Base-by-base conservation (phyloP, 2,329 filamentous ascomycete species). In the Penicillium sp. region DNA sequence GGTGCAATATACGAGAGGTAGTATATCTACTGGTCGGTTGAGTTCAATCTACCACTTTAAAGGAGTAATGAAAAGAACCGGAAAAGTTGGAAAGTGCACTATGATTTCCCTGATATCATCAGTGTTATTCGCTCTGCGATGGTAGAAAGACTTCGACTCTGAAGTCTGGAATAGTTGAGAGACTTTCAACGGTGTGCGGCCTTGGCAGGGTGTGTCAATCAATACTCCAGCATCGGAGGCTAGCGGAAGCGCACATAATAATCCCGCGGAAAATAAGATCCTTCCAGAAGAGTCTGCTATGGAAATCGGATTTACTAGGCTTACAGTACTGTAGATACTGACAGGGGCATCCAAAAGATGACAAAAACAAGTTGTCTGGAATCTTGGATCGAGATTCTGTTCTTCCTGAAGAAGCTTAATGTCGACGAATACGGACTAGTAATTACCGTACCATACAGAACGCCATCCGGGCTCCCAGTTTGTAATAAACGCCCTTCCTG, bases 371-470 rank as follows among this genome's bases (percentile, higher is more conserved):
- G 8, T 15, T 41, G 35, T 5, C 2, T 15, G 17, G 11, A 41
- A 4, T 26, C 26, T 41, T 41, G 5, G 35, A 41, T 41, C 35
- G 35, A 41, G 35, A 41, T 41, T 41, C 35, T 41, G 13, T 41
- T 41, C 46, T 26, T 48, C 26, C 3, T 26, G 6, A 57, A 50
- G 55, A 57, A 57, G 55, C 55, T 57, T 57, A 57, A 31, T 50
- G 55, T 26, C 21, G 26, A 23, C 26, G 41, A 41, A 53, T 15
- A 50, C 29, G 13, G 45, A 23, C 58, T 51, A 59, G 56, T 47
- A 53, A 53, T 38, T 44, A 55, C 47, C 52, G 31, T 46, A 61
- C 52, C 15, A 44, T 61, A 58, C 46, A 7, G 30, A 3, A 23
- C 30, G 30, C 19, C 21, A n/a, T 23, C 15, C 7, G 41, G 21